Base-by-base conservation (phyloP, 2,329 filamentous ascomycete genomes). In the Sclerotinia trifoliorum region DNA sequence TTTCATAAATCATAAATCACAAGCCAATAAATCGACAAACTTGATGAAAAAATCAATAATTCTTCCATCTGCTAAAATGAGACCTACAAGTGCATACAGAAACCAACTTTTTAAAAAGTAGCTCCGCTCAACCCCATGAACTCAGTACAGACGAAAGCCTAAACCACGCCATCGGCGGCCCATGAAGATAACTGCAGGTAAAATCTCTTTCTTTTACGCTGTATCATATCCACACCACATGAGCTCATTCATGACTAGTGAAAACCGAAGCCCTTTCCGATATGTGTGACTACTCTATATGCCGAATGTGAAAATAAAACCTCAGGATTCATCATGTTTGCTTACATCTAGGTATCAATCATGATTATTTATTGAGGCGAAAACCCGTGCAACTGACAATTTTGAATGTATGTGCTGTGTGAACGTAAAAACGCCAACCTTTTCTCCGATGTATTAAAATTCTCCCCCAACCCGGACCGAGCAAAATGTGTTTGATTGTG, bases 141-240 rank as follows among this genome's bases (percentile, higher is more conserved):
- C 51, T 51, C n/a, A 63, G n/a, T 42, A 63, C 60, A 42, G 60
- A 26, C 32, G 60, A 39, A 51, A 63, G 46, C 29, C 46, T 21
- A 42, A 39, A 19, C 60, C 26, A 63, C 15, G 32, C 32, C n/a
- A 26, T 51, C 15, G 21, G n/a, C 42, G 21, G 21, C n/a, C 2
- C 60, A 51, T 39, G 60, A 42, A 51, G 60, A 26, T 63, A 15
- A 62, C 2, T 51, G 58, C 58, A 24, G 24, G 13, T 39, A 11
- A 11, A 51, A 51, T 26, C 29, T 10, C 15, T 51, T 26, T 52
- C 4, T 49, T 60, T n/a, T n/a, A 19, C 44, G 44, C 44, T 62
- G n/a, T 63, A 42, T 63, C 46, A 35, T 63, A 51, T 63, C 15
- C 46, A 51, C 26, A 42, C 5, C 46, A 39, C 29, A 10, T 5